These are phyloP conservation scores for Globisporangium sylvaticum DNA, from an alignment of 352 stramenopile species.

Conservation along the genomic window DNA sequence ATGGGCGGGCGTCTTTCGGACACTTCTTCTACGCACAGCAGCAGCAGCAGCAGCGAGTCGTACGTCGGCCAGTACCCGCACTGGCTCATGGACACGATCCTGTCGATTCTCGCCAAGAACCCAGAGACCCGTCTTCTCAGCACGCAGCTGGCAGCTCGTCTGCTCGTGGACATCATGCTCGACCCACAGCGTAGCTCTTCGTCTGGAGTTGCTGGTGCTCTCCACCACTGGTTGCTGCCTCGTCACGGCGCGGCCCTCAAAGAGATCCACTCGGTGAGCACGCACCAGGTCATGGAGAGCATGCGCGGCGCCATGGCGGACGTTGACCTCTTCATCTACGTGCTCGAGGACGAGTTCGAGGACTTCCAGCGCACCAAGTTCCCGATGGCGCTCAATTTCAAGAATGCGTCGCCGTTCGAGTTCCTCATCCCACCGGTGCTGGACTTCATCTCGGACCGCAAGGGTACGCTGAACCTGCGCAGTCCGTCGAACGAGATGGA, in stretches of 20 bases:
- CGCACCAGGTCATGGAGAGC: constrained; percentile 76
- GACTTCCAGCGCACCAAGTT: constrained; percentile 48
- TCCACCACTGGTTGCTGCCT: constrained; percentile 20
- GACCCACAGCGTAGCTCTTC: constrained; percentile 21
- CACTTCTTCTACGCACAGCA: not conserved
- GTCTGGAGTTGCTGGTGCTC: not conserved
- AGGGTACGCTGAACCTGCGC: constrained; percentile 38
- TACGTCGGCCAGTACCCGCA: constrained; percentile 28
- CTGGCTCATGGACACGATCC: constrained; percentile 50
- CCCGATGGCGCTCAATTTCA: constrained; percentile 43
- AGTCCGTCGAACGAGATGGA: constrained; percentile 68
- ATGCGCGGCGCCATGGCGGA: constrained; percentile 79
- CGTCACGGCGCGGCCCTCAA: constrained; percentile 32
- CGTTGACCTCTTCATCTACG: constrained; percentile 78
- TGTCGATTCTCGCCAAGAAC: constrained; percentile 43
- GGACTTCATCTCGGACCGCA: constrained; percentile 19
- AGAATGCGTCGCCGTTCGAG: constrained; percentile 66
- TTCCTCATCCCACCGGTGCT: constrained; percentile 46
- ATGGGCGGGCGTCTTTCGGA: not conserved
- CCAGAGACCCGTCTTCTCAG: constrained; percentile 52
- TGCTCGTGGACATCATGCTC: constrained; percentile 55
- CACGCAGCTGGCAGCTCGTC: constrained; percentile 43
- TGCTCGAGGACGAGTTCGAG: constrained; percentile 66
- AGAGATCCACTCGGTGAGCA: constrained; percentile 60
- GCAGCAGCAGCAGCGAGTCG: not conserved